Evolutionary conservation across 805 yeast species (phyloP).

Genomic region (Candida sakaeoensis): DNA sequence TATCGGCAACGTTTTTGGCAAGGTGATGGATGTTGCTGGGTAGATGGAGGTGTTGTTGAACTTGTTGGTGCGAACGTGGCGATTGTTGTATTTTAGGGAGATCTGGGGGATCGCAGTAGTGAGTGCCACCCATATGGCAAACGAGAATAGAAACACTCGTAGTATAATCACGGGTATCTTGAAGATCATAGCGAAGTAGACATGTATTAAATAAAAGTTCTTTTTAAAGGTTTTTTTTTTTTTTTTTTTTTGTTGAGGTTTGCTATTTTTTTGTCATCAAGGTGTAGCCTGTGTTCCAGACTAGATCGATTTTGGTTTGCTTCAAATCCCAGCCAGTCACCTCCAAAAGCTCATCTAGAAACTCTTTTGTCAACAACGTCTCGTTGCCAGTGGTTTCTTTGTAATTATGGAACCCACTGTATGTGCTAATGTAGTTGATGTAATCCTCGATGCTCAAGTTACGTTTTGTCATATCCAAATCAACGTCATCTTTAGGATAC

Average conservation of each 20-base stretch:
- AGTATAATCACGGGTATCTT: conserved; percentile 11
- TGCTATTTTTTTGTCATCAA: conserved; percentile 35
- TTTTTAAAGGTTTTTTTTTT: too few relatives aligned
- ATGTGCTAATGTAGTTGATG: conserved; percentile 57
- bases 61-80: conserved; percentile 23
- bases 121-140: conserved; percentile 34
- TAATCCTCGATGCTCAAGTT: conserved; percentile 44
- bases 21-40: conserved; percentile 36
- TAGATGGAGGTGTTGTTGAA: conserved; percentile 21
- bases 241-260: conserved; percentile 4
- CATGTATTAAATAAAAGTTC: too few relatives aligned
- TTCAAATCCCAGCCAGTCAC: conserved; percentile 45
- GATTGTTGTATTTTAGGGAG: conserved; percentile 23
- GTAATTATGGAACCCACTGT: conserved; percentile 67
- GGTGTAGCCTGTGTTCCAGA: conserved; percentile 51
- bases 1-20: conserved; percentile 32
- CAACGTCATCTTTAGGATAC: conserved; percentile 13
- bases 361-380: conserved; percentile 28
- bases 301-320: conserved; percentile 38
- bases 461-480: conserved; percentile 32
- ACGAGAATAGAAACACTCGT: conserved; percentile 21
- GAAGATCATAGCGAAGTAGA: conserved; percentile 8
- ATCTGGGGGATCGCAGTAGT: conserved; percentile 40
- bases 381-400: conserved; percentile 31
- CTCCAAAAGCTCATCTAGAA: conserved; percentile 31